Conservation (phyloP, 2,329 filamentous ascomycete genomes). For the Huntiella moniliformis region DNA sequence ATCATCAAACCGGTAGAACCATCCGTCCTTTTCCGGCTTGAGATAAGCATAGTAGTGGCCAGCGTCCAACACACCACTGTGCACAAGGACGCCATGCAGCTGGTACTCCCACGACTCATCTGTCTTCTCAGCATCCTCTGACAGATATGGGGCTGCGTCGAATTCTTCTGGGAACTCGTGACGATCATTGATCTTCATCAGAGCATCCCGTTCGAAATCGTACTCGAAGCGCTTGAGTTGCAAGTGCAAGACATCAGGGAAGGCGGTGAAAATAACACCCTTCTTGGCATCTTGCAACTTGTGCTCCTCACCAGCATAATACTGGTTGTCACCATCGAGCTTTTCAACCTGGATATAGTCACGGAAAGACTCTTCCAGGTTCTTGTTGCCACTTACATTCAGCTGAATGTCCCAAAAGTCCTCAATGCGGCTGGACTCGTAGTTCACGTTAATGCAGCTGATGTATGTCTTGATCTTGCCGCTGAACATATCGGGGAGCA, state of each 20-base stretch:
- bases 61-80: slow-evolving; percentile 90
- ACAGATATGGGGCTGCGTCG: slow-evolving; percentile 72
- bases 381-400: slow-evolving; percentile 88
- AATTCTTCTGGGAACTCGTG: slow-evolving; percentile 77
- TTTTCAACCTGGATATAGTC: slow-evolving; percentile 96
- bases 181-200: slow-evolving; percentile 96
- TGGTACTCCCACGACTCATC: slow-evolving; percentile 74
- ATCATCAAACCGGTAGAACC: slow-evolving; percentile 95
- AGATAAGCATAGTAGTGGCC: slow-evolving; percentile 97
- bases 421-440: slow-evolving; percentile 86
- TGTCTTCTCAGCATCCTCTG: slow-evolving; percentile 67
- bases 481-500: slow-evolving; percentile 77
- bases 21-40: slow-evolving; percentile 79
- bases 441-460: slow-evolving; percentile 94
- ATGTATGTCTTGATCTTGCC: slow-evolving; percentile 99
- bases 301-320: slow-evolving; percentile 75
- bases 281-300: slow-evolving; percentile 94
- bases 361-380: slow-evolving; percentile 80
- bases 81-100: slow-evolving; percentile 84
- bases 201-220: slow-evolving; percentile 84
- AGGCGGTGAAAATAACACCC: slow-evolving; percentile 90
- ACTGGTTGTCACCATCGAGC: slow-evolving; percentile 95
- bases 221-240: slow-evolving; percentile 97
- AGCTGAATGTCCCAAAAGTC: slow-evolving; percentile 99
- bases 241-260: slow-evolving; percentile 82